A percentile compares a stretch with the other conserved stretches of the same genome.
Evolutionary conservation across 495 filamentous ascomycete species (phyloP).

Genomic region (Thermochaetoides thermophila): DNA sequence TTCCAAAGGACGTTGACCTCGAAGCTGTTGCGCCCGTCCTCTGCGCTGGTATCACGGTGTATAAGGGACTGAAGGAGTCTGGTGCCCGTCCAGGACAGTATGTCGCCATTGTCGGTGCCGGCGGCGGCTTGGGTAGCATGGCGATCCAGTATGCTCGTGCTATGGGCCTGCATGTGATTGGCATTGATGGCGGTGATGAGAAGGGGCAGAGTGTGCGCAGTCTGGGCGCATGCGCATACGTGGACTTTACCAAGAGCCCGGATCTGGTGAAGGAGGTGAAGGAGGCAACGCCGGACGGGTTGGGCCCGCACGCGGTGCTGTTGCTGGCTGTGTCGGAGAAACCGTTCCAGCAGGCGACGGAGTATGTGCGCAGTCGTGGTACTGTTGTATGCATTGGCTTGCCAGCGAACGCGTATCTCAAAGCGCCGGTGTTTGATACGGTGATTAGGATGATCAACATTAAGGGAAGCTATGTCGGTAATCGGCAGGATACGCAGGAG

Average conservation of each 20-base stretch:
- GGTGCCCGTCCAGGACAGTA: constrained; percentile 57
- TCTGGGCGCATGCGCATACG: constrained; percentile 54
- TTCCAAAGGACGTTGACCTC: constrained; percentile 59
- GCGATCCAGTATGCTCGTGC: constrained; percentile 79
- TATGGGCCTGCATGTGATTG: constrained; percentile 68
- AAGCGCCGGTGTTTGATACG: constrained; percentile 71
- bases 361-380: constrained; percentile 68
- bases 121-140: constrained; percentile 70
- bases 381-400: constrained; percentile 74
- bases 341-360: constrained; percentile 83
- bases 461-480: constrained; percentile 87
- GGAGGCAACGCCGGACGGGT: constrained; percentile 56
- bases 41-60: constrained; percentile 83
- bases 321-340: constrained; percentile 73
- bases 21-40: constrained; percentile 71
- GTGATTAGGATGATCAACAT: constrained; percentile 82
- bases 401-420: constrained; percentile 60
- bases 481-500: constrained; percentile 69
- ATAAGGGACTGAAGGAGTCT: constrained; percentile 83
- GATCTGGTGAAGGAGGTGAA: constrained; percentile 77
- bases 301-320: constrained; percentile 79
- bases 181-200: constrained; percentile 67
- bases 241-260: constrained; percentile 61
- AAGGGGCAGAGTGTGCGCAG: constrained; percentile 52
- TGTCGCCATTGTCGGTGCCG: constrained; percentile 78